phyloP scores from a whole-genome alignment of 2,329 filamentous ascomycete genomes.

The Diplodia seriata region DNA sequence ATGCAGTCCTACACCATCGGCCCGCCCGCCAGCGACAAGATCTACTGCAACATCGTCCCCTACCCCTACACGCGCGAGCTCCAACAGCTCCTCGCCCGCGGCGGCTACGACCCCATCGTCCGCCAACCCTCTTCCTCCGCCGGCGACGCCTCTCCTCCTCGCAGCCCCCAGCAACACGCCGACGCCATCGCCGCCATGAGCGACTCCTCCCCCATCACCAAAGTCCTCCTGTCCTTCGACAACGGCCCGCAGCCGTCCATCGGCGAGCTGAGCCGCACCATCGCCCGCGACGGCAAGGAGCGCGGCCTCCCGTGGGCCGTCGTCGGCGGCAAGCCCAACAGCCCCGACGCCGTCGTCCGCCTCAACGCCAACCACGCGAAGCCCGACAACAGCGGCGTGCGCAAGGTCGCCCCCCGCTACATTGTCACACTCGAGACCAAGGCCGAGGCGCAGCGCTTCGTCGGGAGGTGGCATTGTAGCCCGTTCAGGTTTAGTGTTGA shows the following conservation, averaged over 20 bases:
- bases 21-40: constrained; percentile 32
- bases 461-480: constrained; percentile 60
- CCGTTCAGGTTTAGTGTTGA: not conserved
- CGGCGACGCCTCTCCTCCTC: too few species aligned
- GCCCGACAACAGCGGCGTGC: constrained; percentile 40
- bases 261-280: constrained; percentile 41
- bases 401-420: constrained; percentile 55
- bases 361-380: not conserved
- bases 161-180: not conserved
- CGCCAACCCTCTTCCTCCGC: too few species aligned
- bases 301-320: constrained; percentile 47
- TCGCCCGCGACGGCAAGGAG: constrained; percentile 42
- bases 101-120: constrained; percentile 23
- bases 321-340: constrained; percentile 36
- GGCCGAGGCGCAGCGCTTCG: constrained; percentile 61
- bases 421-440: constrained; percentile 64
- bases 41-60: constrained; percentile 41
- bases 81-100: constrained; percentile 31
- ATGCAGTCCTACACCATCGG: constrained; percentile 24
- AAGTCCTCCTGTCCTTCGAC: constrained; percentile 42
- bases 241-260: constrained; percentile 45
- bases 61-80: constrained; percentile 22
- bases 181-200: not conserved
- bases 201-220: not conserved
- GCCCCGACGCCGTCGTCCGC: constrained; percentile 38